Evolutionary conservation across 2,329 filamentous ascomycete genomes (phyloP).

Genomic region (Fusarium falciforme): DNA sequence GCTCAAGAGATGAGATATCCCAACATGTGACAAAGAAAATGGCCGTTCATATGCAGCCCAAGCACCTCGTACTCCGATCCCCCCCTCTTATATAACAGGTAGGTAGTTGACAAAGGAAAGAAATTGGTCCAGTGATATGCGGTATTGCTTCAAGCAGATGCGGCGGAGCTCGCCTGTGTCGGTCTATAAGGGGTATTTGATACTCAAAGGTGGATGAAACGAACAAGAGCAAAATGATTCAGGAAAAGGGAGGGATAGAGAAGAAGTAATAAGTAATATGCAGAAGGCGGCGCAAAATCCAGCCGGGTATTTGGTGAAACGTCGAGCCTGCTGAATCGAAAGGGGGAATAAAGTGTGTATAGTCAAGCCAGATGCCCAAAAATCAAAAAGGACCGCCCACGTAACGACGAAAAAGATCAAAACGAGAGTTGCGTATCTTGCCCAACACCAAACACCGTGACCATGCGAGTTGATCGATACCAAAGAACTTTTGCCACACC

Average conservation of each 20-base stretch:
- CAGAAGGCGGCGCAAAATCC: constrained; percentile 35
- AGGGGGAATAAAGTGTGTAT: constrained; percentile 42
- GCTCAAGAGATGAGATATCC: constrained; percentile 23
- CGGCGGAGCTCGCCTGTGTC: constrained; percentile 47
- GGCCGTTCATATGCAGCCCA: constrained; percentile 39
- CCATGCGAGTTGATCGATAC: constrained; percentile 40
- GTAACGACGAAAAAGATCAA: constrained; percentile 28
- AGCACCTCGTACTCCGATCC: constrained; percentile 43
- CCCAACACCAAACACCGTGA: constrained; percentile 47
- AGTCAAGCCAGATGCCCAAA: constrained; percentile 42
- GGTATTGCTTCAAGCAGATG: constrained; percentile 46
- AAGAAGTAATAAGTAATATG: constrained; percentile 38
- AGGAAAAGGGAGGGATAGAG: constrained; percentile 33
- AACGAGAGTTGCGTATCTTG: constrained; percentile 33
- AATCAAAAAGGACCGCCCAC: constrained; percentile 39
- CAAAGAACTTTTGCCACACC: constrained; percentile 42
- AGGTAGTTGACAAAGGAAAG: constrained; percentile 45
- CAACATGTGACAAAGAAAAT: constrained; percentile 33
- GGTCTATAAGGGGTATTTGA: constrained; percentile 55
- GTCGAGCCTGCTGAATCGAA: constrained; percentile 42
- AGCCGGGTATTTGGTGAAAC: constrained; percentile 46
- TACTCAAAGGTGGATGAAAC: constrained; percentile 45
- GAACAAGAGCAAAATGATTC: constrained; percentile 37
- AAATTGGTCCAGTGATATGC: constrained; percentile 44
- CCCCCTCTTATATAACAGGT: constrained; percentile 38